Conservation (phyloP, 352 stramenopile species). For the Pythium plurisporium region DNA sequence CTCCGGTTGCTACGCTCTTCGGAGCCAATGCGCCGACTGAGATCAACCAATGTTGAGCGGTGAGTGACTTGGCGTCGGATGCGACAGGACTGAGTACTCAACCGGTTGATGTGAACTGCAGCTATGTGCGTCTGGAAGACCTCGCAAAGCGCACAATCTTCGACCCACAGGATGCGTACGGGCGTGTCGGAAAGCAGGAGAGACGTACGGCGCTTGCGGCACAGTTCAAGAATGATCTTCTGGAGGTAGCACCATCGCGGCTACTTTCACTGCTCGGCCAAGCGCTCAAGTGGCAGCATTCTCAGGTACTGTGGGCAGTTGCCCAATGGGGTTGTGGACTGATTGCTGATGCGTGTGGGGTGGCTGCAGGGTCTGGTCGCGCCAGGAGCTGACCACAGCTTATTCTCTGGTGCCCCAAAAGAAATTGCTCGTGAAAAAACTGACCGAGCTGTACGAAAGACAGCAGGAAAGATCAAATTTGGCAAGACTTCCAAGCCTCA, state of each 20-base stretch:
- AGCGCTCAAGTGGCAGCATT: constrained; percentile 89
- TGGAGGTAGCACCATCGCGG: constrained; percentile 78
- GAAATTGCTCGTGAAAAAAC: constrained; percentile 44
- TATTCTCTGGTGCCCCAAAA: constrained; percentile 73
- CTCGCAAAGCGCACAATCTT: constrained; percentile 65
- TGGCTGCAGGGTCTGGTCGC: constrained; percentile 60
- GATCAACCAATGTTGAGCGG: constrained; percentile 44
- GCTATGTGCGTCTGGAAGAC: constrained; percentile 71
- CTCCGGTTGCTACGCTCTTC: constrained; percentile 50
- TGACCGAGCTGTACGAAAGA: constrained; percentile 63
- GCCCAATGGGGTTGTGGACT: no score
- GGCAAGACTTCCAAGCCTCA: constrained; percentile 78
- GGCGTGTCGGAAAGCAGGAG: constrained; percentile 67
- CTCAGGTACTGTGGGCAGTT: no score
- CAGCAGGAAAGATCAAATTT: constrained; percentile 87
- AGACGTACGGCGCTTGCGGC: constrained; percentile 74
- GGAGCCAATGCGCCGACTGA: constrained; percentile 44
- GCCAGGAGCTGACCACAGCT: constrained; percentile 64
- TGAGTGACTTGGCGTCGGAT: no score
- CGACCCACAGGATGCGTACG: constrained; percentile 67
- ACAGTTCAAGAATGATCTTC: constrained; percentile 65
- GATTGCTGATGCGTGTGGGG: no score
- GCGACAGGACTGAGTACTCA: no score
- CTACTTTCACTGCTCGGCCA: constrained; percentile 86
- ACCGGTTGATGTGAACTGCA: constrained; percentile 4